Evolutionary conservation across 2,329 filamentous ascomycete species (phyloP), one percentile per base, ranked within the genome.

Genomic region (Cladosporium cucumerinum): DNA sequence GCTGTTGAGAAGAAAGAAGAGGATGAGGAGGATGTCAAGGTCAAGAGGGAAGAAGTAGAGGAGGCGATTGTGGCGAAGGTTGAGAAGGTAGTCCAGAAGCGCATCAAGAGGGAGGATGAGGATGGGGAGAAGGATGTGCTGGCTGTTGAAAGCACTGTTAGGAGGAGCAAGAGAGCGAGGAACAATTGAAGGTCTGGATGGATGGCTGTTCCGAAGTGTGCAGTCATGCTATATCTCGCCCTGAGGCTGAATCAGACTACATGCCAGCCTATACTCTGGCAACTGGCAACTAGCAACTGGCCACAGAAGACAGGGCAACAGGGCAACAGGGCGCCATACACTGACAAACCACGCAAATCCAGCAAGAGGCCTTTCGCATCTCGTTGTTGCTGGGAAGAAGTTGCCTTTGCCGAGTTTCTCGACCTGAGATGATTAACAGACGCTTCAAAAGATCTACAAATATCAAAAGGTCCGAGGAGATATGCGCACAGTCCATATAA

Each of bases 61-160:
- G 66, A 64, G 26, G 67, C 71, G 30, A 76, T 74, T 66, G 70
- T 72, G 25, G 73, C 77, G 61, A 68, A 73, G 61, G 74, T 68
- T 36, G 72, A 73, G 64, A 73, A 69, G 48, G 67, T 75, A 14
- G 67, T 73, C 54, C 72, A 76, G 36, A 79, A 76, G 65, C 77
- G 75, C n/a, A 69, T 80, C 26, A 81, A 80, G 68, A 69, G 77
- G 57, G 77, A 79, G 65, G 71, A 74, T 32, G 79, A 79, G 28
- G 76, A 77, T 11, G 71, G 68, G 7, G 77, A 80, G 66, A 73
- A 74, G 34, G 71, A 75, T 28, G 68, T 79, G 5, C 46, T 80
- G 3, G 75, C 81, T 58, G 69, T 80, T 4, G 73, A 79, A 68
- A 73, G 79, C 65, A 75, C 75, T 63, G 70, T 73, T 5, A 74